Percentiles rank a stretch among this genome's conserved stretches.
These are phyloP conservation scores for Ogataea naganishii DNA, from an alignment of 805 yeast species.

Conservation along the genomic window DNA sequence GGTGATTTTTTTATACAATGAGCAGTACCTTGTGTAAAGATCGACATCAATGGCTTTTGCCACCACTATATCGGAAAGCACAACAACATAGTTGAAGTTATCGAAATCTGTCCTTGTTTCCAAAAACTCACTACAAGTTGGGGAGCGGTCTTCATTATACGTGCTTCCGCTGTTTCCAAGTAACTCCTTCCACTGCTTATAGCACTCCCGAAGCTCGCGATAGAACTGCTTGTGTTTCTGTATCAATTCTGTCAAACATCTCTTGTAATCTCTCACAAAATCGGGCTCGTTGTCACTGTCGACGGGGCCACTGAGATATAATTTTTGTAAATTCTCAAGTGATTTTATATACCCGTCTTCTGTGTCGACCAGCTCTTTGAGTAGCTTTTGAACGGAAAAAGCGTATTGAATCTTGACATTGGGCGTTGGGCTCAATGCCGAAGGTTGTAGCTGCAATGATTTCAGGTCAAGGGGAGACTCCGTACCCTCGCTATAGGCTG, in stretches of 20 bases:
- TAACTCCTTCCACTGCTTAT: constrained; percentile 11
- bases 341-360: constrained; percentile 41
- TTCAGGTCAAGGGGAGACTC: too few relatives aligned
- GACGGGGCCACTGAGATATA: constrained; percentile 32
- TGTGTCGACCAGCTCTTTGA: constrained; percentile 38
- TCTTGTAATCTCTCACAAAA: constrained; percentile 19
- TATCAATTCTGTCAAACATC: constrained; percentile 21
- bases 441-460: too few relatives aligned
- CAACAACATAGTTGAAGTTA: too few relatives aligned
- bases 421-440: too few relatives aligned
- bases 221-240: constrained; percentile 24
- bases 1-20: constrained; percentile 14
- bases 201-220: constrained; percentile 15
- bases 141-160: too few relatives aligned
- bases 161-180: constrained; percentile 4
- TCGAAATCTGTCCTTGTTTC: too few relatives aligned
- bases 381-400: constrained; percentile 19
- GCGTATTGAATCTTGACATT: too few relatives aligned
- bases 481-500: too few relatives aligned
- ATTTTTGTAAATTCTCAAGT: constrained; percentile 31
- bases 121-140: not conserved
- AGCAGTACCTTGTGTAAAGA: constrained; percentile 18
- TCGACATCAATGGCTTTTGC: constrained; percentile 14
- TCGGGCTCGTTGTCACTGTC: constrained; percentile 26
- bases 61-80: constrained; percentile 12